Evolutionary conservation across 2,329 filamentous ascomycete genomes (phyloP).

Genomic region (Aspergillus proliferans): DNA sequence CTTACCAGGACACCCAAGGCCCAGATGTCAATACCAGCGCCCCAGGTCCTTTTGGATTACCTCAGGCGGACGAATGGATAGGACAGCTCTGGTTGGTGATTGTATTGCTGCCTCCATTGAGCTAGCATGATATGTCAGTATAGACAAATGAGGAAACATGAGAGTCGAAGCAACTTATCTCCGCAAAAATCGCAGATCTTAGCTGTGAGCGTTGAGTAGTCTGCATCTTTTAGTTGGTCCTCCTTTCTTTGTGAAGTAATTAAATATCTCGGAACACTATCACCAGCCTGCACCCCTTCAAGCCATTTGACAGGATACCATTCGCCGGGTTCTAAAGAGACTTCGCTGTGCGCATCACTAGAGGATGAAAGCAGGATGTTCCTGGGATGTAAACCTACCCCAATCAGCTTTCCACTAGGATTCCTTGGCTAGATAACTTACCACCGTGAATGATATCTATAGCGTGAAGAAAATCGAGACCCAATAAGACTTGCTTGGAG

Average conservation of each 20-base stretch:
- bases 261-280: constrained; percentile 15
- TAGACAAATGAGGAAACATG: too few species aligned
- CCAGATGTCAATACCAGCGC: too few species aligned
- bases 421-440: constrained; percentile 1
- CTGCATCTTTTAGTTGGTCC: too few species aligned
- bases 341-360: not conserved
- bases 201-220: too few species aligned
- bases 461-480: constrained; percentile 13
- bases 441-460: constrained; percentile 14
- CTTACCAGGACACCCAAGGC: too few species aligned
- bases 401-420: not conserved
- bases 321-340: constrained; percentile 7
- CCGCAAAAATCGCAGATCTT: too few species aligned
- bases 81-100: too few species aligned
- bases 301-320: constrained; percentile 15
- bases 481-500: constrained; percentile 13
- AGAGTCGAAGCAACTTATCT: too few species aligned
- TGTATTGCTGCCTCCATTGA: too few species aligned
- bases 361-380: constrained; percentile 12
- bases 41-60: too few species aligned
- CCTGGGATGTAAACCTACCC: constrained; percentile 16
- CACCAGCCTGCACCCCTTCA: constrained; percentile 8
- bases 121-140: too few species aligned
- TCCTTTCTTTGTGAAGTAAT: constrained; percentile 11
- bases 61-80: too few species aligned